Conservation (phyloP, 352 stramenopile species). For the Phytophthora pisi region DNA sequence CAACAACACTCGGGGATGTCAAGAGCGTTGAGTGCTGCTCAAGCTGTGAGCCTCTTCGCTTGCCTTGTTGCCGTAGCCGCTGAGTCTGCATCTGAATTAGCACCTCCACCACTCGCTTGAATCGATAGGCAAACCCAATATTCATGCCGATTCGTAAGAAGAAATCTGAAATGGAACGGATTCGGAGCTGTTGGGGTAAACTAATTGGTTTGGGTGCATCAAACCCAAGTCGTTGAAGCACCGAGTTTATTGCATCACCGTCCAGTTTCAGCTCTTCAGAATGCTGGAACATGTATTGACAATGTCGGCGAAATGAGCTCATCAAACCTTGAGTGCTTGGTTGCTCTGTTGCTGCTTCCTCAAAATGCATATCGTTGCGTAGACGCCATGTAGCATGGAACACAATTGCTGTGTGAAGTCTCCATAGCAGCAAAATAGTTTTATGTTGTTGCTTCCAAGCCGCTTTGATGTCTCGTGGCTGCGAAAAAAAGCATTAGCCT, state of each 20-base stretch:
- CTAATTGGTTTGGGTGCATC: too few species aligned
- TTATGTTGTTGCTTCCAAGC: too few species aligned
- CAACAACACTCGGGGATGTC: neutral
- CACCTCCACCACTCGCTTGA: conserved; percentile 44
- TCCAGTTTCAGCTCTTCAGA: too few species aligned
- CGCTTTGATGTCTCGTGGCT: too few species aligned
- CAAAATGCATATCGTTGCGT: neutral
- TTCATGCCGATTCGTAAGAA: conserved; percentile 47
- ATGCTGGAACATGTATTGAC: neutral
- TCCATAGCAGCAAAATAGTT: too few species aligned
- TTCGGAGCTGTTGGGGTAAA: too few species aligned
- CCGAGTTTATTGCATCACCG: too few species aligned
- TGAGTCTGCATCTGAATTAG: conserved; percentile 27
- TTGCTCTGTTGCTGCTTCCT: neutral
- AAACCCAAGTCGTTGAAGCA: too few species aligned
- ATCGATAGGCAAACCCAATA: conserved; percentile 43
- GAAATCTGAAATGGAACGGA: conserved; percentile 28
- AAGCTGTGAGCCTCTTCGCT: neutral
- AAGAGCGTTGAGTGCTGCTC: conserved; percentile 4
- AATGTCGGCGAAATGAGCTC: neutral
- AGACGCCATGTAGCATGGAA: neutral
- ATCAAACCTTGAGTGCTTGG: neutral
- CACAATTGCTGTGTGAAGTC: neutral
- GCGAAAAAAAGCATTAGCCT: too few species aligned
- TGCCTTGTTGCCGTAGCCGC: neutral